Percentiles rank a stretch among this genome's conserved stretches.
Conservation (phyloP, 176 grass and related monocot genomes). For the Musa troglodytarum region DNA sequence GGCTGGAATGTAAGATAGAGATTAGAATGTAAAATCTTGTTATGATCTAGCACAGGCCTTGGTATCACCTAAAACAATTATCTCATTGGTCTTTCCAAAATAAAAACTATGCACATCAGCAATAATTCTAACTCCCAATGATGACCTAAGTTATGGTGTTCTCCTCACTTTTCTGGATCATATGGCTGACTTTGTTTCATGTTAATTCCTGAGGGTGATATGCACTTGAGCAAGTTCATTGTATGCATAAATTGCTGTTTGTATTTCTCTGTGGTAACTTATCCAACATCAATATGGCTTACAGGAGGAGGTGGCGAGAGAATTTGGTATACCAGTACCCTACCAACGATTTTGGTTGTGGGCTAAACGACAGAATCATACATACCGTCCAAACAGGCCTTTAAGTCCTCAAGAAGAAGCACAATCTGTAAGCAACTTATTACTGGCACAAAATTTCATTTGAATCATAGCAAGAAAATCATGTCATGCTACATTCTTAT, state of each 20-base stretch:
- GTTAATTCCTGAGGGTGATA: too few relatives aligned
- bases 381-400: conserved; percentile 7
- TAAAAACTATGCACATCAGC: too few relatives aligned
- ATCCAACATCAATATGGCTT: neutral
- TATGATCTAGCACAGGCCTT: too few relatives aligned
- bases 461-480: neutral
- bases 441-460: neutral
- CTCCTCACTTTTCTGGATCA: too few relatives aligned
- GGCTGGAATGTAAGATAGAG: too few relatives aligned
- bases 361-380: conserved; percentile 8
- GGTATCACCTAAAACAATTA: too few relatives aligned
- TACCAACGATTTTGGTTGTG: conserved; percentile 2
- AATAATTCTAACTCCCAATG: too few relatives aligned
- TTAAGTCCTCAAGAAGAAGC: conserved; percentile 8
- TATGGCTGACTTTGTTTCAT: too few relatives aligned
- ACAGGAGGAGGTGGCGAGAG: conserved; percentile 6
- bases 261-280: neutral
- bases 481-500: neutral
- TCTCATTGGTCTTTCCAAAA: too few relatives aligned
- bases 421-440: conserved; percentile 3
- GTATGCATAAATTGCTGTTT: neutral
- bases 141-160: too few relatives aligned
- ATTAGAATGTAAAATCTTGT: too few relatives aligned
- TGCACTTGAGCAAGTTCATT: too few relatives aligned
- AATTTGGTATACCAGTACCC: conserved; percentile 5